These are phyloP conservation scores for Stemphylium vesicarium DNA, from an alignment of 2,329 filamentous ascomycete genomes.

Conservation along the genomic window DNA sequence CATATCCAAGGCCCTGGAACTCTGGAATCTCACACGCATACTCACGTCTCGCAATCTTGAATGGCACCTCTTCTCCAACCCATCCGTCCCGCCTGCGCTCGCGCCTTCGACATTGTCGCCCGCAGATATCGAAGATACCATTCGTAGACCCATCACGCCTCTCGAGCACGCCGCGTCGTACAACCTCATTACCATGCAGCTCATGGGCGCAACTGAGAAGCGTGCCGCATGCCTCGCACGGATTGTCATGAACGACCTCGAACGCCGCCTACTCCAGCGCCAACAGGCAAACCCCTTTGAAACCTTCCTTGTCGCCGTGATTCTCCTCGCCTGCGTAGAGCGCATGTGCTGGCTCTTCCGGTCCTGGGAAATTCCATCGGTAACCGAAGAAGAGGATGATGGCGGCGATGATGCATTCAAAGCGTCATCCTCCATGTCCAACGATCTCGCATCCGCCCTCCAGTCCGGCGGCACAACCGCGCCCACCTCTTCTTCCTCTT, in stretches of 20 bases:
- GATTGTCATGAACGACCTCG: constrained; percentile 64
- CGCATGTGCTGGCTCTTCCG: constrained; percentile 65
- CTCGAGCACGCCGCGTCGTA: constrained; percentile 53
- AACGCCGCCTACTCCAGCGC: constrained; percentile 64
- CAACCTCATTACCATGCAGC: constrained; percentile 59
- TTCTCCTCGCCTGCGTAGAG: constrained; percentile 65
- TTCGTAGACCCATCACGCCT: constrained; percentile 37
- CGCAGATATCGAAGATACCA: constrained; percentile 37
- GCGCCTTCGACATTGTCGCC: constrained; percentile 40
- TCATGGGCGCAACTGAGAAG: constrained; percentile 62
- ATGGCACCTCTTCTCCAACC: constrained; percentile 59
- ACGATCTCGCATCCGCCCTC: constrained; percentile 33
- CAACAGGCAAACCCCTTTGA: constrained; percentile 64
- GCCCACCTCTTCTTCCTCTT: neutral
- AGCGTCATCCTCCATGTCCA: constrained; percentile 14
- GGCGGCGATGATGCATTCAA: constrained; percentile 3
- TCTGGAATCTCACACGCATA: constrained; percentile 64
- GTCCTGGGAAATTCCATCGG: constrained; percentile 52
- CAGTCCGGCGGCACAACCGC: constrained; percentile 21
- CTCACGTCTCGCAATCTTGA: constrained; percentile 57
- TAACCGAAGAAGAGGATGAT: neutral
- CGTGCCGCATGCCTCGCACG: constrained; percentile 60
- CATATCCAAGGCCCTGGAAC: constrained; percentile 59
- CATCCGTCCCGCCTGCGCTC: constrained; percentile 42
- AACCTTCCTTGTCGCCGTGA: constrained; percentile 65